Base-by-base conservation (phyloP, 441 rosid genomes). In the Viola pubescens region DNA sequence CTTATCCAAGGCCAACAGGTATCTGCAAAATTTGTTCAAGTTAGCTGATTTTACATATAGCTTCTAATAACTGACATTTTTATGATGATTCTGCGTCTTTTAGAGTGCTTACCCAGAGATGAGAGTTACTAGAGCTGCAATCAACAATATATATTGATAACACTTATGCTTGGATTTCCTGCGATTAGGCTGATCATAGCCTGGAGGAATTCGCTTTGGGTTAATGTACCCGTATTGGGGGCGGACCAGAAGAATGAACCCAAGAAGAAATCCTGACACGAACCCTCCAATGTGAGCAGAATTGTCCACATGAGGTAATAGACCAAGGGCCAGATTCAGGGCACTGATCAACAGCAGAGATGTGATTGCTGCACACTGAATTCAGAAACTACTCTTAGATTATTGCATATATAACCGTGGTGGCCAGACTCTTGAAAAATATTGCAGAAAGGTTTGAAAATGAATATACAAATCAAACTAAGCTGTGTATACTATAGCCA, bases 201-300 rank as follows among this genome's bases (percentile, higher is more conserved):
- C 96, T 3, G 84, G 43, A 42, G 94, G 88, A 50, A 82, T 75
- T 59, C 84, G 70, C 56, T 77, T 84, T 52, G 66, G 62, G 82
- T 72, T 87, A 57, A 88, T 80, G 44, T 88, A 90, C 59, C 95
- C 95, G 7, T 73, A 86, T 52, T 87, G 97, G 13, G 95, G 97
- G 41, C 89, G 91, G 45, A 90, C 56, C 48, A 90, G 82, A 60
- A 90, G 77, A 48, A 90, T 60, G 50, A 90, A 88, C 10, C 97
- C 97, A 0, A 88, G 85, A 52, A 86, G 81, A 59, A 84, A 78
- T 54, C 97, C 94, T 0, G 88, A 73, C n/a, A 80, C 7, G 64
- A 90, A 86, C 44, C 97, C 96, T 70, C 97, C 94, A 7, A 75
- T 79, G 60, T 90, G 97, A 52, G 96, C 97, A 9, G 87, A 86